Percentiles rank a stretch among this genome's conserved stretches.
These are phyloP conservation scores for Willaertia magna DNA, from an alignment of 208 protist genomes.

Conservation along the genomic window DNA sequence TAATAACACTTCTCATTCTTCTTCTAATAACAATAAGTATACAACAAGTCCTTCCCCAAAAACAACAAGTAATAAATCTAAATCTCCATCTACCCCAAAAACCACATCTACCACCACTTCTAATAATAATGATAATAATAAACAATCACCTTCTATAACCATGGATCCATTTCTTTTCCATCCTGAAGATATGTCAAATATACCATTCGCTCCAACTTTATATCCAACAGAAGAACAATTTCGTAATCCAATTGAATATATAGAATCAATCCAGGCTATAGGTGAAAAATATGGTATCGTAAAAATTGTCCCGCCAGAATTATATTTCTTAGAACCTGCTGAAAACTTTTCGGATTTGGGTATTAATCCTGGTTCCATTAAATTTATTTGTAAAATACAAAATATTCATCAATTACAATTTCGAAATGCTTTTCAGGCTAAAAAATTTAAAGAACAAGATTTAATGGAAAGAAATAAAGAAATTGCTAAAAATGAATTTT, in stretches of 20 bases:
- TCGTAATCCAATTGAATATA: conserved; percentile 18
- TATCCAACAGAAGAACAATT: conserved; percentile 24
- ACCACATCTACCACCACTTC: too few relatives aligned
- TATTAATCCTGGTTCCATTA: background rate
- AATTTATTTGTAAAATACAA: background rate
- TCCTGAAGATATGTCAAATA: background rate
- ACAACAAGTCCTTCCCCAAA: too few relatives aligned
- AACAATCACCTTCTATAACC: too few relatives aligned
- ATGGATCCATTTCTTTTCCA: too few relatives aligned
- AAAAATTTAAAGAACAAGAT: background rate
- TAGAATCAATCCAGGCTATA: background rate
- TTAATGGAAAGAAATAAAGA: background rate
- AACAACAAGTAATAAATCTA: too few relatives aligned
- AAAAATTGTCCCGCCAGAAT: conserved; percentile 22
- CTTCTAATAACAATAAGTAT: too few relatives aligned
- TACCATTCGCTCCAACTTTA: conserved; percentile 37
- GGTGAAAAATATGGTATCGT: conserved; percentile 19
- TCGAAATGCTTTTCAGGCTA: background rate
- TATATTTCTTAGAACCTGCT: background rate
- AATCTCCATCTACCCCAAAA: too few relatives aligned
- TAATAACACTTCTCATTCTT: too few relatives aligned
- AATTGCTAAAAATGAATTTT: too few relatives aligned
- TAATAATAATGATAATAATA: too few relatives aligned
- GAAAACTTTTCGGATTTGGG: background rate
- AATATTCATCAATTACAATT: background rate